phyloP scores from a whole-genome alignment of 2,329 filamentous ascomycete genomes.

The Raffaelea arxii region DNA sequence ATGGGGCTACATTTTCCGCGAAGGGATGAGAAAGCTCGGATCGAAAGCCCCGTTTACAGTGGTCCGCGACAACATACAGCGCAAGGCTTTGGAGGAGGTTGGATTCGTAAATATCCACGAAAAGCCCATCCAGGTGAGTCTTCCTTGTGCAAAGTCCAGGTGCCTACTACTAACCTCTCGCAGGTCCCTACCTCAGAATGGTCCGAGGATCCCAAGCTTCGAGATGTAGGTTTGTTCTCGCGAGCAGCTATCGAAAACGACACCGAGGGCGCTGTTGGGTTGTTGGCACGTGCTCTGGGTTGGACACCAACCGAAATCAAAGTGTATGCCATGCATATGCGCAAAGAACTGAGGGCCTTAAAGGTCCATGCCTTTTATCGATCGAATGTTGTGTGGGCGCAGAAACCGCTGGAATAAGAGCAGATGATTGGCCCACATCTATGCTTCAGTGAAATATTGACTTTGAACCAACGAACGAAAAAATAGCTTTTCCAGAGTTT shows the following conservation, averaged over 20 bases:
- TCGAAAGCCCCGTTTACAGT: neutral
- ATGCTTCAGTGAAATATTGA: too few species aligned
- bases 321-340: constrained; percentile 10
- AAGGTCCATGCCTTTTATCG: constrained; percentile 8
- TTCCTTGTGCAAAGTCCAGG: too few species aligned
- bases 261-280: constrained; percentile 9
- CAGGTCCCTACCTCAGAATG: constrained; percentile 21
- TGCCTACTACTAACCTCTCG: too few species aligned
- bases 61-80: neutral
- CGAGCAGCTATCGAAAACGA: constrained; percentile 9
- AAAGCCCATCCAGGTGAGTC: neutral
- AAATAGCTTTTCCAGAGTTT: too few species aligned
- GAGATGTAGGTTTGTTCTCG: constrained; percentile 16
- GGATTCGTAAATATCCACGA: neutral
- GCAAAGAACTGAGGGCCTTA: constrained; percentile 7
- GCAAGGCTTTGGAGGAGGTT: neutral
- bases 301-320: constrained; percentile 10
- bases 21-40: neutral
- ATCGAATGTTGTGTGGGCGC: constrained; percentile 8
- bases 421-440: too few species aligned
- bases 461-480: too few species aligned
- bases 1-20: constrained; percentile 9
- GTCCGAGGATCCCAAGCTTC: constrained; percentile 21
- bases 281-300: constrained; percentile 8
- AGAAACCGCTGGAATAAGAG: too few species aligned